Conservation (phyloP, 1,139 yeast genomes). For the Blastobotrys buckinghamii region DNA sequence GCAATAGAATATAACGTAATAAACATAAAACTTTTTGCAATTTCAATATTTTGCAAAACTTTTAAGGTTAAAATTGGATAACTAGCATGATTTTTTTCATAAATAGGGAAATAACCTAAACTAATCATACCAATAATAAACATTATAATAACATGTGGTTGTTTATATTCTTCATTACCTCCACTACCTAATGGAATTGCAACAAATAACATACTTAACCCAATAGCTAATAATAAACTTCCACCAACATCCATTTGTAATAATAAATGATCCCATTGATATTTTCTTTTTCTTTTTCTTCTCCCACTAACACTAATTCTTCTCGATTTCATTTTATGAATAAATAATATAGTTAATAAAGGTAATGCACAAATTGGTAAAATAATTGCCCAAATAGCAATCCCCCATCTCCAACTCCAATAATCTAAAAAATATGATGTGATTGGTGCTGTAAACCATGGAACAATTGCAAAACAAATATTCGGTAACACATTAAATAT, state of each 20-base stretch:
- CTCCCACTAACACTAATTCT: neutral
- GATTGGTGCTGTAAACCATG: constrained; percentile 19
- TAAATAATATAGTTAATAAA: constrained; percentile 25
- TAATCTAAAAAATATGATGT: constrained; percentile 17
- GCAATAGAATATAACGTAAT: constrained; percentile 17
- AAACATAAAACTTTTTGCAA: constrained; percentile 14
- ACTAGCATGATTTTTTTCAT: constrained; percentile 13
- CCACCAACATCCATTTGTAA: constrained; percentile 19
- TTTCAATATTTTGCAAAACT: constrained; percentile 11
- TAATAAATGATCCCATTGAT: constrained; percentile 8
- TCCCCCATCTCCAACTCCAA: constrained; percentile 55
- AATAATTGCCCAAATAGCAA: constrained; percentile 73
- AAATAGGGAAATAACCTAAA: constrained; percentile 15
- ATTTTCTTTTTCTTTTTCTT: neutral
- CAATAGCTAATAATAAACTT: constrained; percentile 15
- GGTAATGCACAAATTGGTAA: constrained; percentile 60
- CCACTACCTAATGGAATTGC: constrained; percentile 18
- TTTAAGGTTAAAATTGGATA: constrained; percentile 15
- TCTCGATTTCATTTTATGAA: constrained; percentile 1
- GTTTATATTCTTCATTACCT: constrained; percentile 7
- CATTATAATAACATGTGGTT: constrained; percentile 12
- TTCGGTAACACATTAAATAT: constrained; percentile 34
- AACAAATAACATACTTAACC: constrained; percentile 17
- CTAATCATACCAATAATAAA: constrained; percentile 12
- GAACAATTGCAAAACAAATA: constrained; percentile 18